Evolutionary conservation across 768 basidiomycete genomes (phyloP).

Genomic region (Chalciporus piperatus): DNA sequence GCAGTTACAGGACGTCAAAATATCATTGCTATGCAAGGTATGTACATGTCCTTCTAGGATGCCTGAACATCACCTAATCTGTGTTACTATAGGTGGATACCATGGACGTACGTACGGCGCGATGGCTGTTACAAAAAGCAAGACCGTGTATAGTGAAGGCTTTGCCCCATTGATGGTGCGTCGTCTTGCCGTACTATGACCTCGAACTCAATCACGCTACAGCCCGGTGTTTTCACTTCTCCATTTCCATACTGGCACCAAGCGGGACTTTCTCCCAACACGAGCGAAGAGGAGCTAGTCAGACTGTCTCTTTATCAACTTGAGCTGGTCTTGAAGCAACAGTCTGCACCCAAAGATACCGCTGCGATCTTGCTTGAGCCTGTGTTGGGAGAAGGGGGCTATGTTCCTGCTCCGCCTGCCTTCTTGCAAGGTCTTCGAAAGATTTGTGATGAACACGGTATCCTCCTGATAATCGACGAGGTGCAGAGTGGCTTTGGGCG

Average conservation of each 20-base stretch:
- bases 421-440: slow-evolving; percentile 78
- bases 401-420: slow-evolving; percentile 79
- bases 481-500: slow-evolving; percentile 90
- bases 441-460: slow-evolving; percentile 84
- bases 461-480: slow-evolving; percentile 83
- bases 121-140: slow-evolving; percentile 91
- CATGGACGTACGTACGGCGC: slow-evolving; percentile 94
- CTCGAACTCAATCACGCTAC: slow-evolving; percentile 1
- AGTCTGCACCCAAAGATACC: slow-evolving; percentile 79
- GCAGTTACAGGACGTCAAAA: slow-evolving; percentile 77
- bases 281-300: slow-evolving; percentile 56
- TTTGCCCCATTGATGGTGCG: slow-evolving; percentile 80
- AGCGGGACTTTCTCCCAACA: slow-evolving; percentile 52
- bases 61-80: slow-evolving; percentile 1
- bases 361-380: slow-evolving; percentile 95
- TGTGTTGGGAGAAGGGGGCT: slow-evolving; percentile 93
- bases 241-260: slow-evolving; percentile 97
- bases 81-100: slow-evolving; percentile 55
- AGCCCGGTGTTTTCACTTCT: slow-evolving; percentile 81
- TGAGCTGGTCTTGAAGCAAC: slow-evolving; percentile 74
- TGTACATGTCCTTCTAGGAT: neutral
- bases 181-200: neutral
- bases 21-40: slow-evolving; percentile 88
- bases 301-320: slow-evolving; percentile 74
- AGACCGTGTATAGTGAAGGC: slow-evolving; percentile 85